Evolutionary conservation across 2,329 filamentous ascomycete genomes (phyloP).

Genomic region (Verticillium zaregamsianum): DNA sequence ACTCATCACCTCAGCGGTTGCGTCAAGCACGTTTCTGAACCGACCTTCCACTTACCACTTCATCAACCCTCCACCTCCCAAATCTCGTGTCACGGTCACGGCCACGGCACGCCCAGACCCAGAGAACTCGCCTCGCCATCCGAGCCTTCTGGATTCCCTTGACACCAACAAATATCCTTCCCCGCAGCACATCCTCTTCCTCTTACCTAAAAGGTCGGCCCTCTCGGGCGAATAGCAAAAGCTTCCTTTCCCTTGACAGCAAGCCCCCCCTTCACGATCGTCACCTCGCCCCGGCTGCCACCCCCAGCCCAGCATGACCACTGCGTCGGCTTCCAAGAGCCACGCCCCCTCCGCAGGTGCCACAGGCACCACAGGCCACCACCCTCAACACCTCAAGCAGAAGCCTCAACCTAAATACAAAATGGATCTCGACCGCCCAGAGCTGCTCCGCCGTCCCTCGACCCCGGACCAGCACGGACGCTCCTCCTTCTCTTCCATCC

Average conservation of each 20-base stretch:
- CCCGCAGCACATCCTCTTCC: conserved; percentile 34
- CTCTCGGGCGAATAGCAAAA: conserved; percentile 7
- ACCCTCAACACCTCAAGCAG: conserved; percentile 5
- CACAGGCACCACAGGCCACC: conserved; percentile 4
- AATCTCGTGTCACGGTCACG: conserved; percentile 1
- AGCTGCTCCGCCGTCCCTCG: conserved; percentile 14
- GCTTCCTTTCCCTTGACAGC: conserved; percentile 12
- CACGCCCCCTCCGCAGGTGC: conserved; percentile 22
- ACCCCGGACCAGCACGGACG: conserved; percentile 36
- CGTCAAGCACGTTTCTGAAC: conserved; percentile 12
- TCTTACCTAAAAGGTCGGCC: conserved; percentile 41
- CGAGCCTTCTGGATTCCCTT: conserved; percentile 16
- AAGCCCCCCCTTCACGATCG: not conserved
- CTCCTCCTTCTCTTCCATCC: conserved; percentile 59
- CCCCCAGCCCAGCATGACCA: conserved; percentile 27
- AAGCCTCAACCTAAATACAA: conserved; percentile 15
- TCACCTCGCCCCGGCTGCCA: not conserved
- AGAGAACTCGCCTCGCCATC: conserved; percentile 1
- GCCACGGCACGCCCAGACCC: not conserved
- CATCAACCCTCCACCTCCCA: not conserved
- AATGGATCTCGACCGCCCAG: conserved; percentile 22
- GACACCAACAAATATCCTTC: conserved; percentile 24
- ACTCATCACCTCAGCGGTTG: conserved; percentile 12
- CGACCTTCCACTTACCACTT: conserved; percentile 1
- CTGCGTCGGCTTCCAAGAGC: conserved; percentile 29